Conservation (phyloP, 192 early-diverging fungal genomes). For the Podila epigama region DNA sequence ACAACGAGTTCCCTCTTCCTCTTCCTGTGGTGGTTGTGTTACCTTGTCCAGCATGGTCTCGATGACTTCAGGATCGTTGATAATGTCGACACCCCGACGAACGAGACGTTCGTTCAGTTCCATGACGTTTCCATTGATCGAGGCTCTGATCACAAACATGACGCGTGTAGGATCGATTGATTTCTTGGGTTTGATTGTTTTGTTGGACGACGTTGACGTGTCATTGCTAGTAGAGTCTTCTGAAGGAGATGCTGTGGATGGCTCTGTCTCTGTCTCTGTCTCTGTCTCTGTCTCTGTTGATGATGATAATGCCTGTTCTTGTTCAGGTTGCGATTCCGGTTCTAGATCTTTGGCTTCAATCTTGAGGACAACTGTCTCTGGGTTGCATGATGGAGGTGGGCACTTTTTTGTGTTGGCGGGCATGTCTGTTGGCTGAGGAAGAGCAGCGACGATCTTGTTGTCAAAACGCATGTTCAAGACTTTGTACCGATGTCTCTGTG, state of each 20-base stretch:
- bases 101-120: constrained; percentile 34
- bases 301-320: neutral
- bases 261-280: neutral
- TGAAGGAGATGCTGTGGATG: too few relatives aligned
- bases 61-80: constrained; percentile 23
- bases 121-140: constrained; percentile 33
- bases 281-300: neutral
- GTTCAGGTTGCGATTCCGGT: neutral
- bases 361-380: constrained; percentile 38
- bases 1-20: neutral
- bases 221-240: too few relatives aligned
- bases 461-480: constrained; percentile 34
- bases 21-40: neutral
- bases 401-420: constrained; percentile 42
- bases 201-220: too few relatives aligned
- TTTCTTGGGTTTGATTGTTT: constrained; percentile 4
- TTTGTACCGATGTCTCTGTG: constrained; percentile 19
- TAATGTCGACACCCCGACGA: neutral
- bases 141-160: constrained; percentile 30
- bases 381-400: constrained; percentile 26
- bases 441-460: constrained; percentile 2
- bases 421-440: constrained; percentile 32
- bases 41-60: constrained; percentile 36
- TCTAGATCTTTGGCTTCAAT: constrained; percentile 28
- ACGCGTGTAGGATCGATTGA: constrained; percentile 33